Evolutionary conservation across 768 basidiomycete species (phyloP).

Genomic region (Suillus cothurnatus): DNA sequence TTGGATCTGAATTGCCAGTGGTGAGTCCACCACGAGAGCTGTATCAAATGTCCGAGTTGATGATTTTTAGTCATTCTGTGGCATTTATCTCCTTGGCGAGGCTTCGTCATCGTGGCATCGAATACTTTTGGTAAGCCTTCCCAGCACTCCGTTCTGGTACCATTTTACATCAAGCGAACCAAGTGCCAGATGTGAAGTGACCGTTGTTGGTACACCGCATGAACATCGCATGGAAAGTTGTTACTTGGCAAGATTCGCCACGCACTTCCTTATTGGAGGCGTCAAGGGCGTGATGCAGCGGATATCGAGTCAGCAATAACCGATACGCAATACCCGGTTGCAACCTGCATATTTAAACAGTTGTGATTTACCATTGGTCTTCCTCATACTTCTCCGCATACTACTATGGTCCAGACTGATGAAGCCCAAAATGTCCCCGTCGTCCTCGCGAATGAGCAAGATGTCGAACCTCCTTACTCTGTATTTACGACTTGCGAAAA

Average conservation of each 20-base stretch:
- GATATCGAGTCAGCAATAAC: neutral
- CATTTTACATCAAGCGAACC: neutral
- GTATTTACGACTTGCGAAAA: constrained; percentile 56
- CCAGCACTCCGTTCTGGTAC: neutral
- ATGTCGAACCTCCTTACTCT: constrained; percentile 33
- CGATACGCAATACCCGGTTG: neutral
- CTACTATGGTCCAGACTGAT: neutral
- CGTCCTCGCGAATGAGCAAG: neutral
- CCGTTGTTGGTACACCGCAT: neutral
- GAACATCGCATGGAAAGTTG: neutral
- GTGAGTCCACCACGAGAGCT: neutral
- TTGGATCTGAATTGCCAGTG: neutral
- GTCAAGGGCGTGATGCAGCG: neutral
- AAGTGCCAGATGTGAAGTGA: constrained; percentile 5
- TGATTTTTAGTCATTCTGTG: neutral
- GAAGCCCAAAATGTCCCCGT: neutral
- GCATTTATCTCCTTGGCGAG: neutral
- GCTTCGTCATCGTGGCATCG: neutral
- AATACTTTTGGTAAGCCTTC: neutral
- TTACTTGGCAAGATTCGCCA: constrained; percentile 6
- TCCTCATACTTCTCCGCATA: neutral
- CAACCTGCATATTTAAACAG: neutral
- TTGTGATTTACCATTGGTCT: neutral
- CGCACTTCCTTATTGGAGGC: neutral
- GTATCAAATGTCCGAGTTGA: neutral